phyloP scores from a whole-genome alignment of 2,329 filamentous ascomycete species.

The Teratosphaeria destructans region DNA sequence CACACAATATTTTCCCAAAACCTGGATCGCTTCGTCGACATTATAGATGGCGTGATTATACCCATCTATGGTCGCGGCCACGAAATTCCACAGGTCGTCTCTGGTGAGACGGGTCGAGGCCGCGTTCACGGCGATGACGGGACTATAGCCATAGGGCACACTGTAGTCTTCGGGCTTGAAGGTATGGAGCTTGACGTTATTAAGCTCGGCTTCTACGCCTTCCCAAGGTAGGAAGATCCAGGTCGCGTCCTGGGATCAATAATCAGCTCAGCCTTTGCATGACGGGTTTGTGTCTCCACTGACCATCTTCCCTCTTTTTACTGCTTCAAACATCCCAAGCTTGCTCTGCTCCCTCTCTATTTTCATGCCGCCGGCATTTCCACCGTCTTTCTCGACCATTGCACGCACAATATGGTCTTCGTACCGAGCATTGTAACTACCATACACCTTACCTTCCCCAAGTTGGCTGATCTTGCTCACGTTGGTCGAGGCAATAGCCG shows the following conservation, averaged over 20 bases:
- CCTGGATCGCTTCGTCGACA: slow-evolving; percentile 9
- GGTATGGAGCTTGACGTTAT: slow-evolving; percentile 12
- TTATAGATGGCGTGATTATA: slow-evolving; percentile 17
- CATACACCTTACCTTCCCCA: slow-evolving; percentile 19
- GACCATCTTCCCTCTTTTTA: slow-evolving; percentile 15
- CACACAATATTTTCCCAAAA: slow-evolving; percentile 8
- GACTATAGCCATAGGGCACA: slow-evolving; percentile 24
- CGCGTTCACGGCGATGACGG: slow-evolving; percentile 21
- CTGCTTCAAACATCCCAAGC: slow-evolving; percentile 19
- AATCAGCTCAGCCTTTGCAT: not conserved
- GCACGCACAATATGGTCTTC: slow-evolving; percentile 22
- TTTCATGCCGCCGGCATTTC: slow-evolving; percentile 12
- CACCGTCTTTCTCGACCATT: slow-evolving; percentile 20
- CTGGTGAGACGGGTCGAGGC: slow-evolving; percentile 5
- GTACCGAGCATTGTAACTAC: slow-evolving; percentile 24
- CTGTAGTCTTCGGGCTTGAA: slow-evolving; percentile 18
- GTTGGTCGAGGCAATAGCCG: slow-evolving; percentile 20
- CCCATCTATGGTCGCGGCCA: slow-evolving; percentile 18
- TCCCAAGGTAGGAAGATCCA: slow-evolving; percentile 27
- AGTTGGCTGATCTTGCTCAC: slow-evolving; percentile 15
- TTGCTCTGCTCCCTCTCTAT: slow-evolving; percentile 19
- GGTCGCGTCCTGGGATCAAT: slow-evolving; percentile 15
- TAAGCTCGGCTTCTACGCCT: slow-evolving; percentile 20
- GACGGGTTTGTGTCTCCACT: not conserved
- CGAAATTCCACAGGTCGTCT: slow-evolving; percentile 16